phyloP scores from a whole-genome alignment of 169 alveolate species.

The Cyclospora cayetanensis region DNA sequence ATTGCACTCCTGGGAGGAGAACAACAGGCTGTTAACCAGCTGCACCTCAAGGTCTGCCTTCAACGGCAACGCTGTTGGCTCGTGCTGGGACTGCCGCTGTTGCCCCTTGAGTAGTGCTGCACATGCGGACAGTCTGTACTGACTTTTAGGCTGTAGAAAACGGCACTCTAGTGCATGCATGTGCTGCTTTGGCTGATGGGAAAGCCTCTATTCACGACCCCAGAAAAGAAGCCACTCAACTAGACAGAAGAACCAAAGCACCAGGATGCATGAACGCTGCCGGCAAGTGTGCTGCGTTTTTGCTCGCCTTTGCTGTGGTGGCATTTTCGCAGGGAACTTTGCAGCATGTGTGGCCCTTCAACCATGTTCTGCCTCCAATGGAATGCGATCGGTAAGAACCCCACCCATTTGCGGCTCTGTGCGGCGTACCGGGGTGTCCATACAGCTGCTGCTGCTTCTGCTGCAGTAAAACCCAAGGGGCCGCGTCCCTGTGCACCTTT shows the following conservation, averaged over 20 bases:
- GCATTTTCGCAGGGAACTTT: neutral
- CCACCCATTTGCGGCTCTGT: neutral
- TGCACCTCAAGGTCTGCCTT: conserved; percentile 9
- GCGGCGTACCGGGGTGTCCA: neutral
- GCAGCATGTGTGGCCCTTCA: conserved; percentile 42
- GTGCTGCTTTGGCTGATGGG: neutral
- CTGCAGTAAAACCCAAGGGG: neutral
- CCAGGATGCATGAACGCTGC: no score
- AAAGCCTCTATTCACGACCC: neutral
- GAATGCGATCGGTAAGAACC: neutral
- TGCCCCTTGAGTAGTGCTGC: neutral
- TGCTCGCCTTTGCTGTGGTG: neutral
- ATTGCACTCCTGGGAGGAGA: neutral
- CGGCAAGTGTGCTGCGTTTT: neutral
- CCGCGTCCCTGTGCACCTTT: neutral
- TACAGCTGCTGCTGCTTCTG: neutral
- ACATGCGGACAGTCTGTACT: neutral
- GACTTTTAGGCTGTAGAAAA: neutral
- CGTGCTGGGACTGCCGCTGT: neutral
- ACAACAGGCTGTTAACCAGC: conserved; percentile 8
- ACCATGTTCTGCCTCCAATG: neutral
- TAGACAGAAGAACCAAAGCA: neutral
- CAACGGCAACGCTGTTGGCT: neutral
- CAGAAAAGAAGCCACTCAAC: neutral
- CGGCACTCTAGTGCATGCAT: neutral